Evolutionary conservation across 2,329 filamentous ascomycete genomes (phyloP).

Genomic region (Spiromastix sp.): DNA sequence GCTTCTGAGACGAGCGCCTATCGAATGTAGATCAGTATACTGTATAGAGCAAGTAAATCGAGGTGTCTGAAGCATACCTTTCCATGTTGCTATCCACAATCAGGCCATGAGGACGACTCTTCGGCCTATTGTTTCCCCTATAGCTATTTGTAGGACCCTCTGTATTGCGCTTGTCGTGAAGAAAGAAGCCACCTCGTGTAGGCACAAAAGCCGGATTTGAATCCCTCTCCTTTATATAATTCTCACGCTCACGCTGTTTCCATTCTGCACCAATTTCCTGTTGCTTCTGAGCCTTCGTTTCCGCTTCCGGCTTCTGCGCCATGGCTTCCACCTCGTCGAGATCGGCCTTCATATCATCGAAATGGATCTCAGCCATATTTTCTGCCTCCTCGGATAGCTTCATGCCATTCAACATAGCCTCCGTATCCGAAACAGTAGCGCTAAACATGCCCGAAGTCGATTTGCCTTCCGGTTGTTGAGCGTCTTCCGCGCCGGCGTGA

Average conservation of each 20-base stretch:
- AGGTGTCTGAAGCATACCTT: slow-evolving; percentile 26
- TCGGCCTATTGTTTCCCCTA: slow-evolving; percentile 44
- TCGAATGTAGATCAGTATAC: slow-evolving; percentile 4
- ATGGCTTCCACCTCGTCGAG: slow-evolving; percentile 19
- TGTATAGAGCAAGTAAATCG: not conserved
- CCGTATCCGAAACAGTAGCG: slow-evolving; percentile 43
- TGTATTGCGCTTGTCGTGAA: slow-evolving; percentile 82
- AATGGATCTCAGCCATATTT: slow-evolving; percentile 39
- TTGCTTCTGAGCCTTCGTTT: slow-evolving; percentile 17
- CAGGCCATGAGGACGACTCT: slow-evolving; percentile 46
- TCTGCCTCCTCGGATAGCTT: slow-evolving; percentile 33
- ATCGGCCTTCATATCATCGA: slow-evolving; percentile 35
- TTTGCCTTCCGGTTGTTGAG: slow-evolving; percentile 25
- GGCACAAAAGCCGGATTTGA: slow-evolving; percentile 89
- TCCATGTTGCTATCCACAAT: slow-evolving; percentile 33
- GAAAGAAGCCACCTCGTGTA: slow-evolving; percentile 89
- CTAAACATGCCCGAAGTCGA: slow-evolving; percentile 22
- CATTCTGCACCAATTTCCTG: slow-evolving; percentile 56
- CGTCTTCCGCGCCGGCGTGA: slow-evolving; percentile 20
- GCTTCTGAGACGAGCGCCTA: slow-evolving; percentile 31
- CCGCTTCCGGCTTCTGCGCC: slow-evolving; percentile 30
- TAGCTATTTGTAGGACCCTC: slow-evolving; percentile 71
- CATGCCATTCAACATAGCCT: slow-evolving; percentile 52
- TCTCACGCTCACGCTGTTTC: slow-evolving; percentile 76
- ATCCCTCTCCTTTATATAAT: slow-evolving; percentile 79